Evolutionary conservation across 169 alveolate genomes (phyloP), one percentile per base, ranked within the genome.

Genomic region (Eimeria acervulina): DNA sequence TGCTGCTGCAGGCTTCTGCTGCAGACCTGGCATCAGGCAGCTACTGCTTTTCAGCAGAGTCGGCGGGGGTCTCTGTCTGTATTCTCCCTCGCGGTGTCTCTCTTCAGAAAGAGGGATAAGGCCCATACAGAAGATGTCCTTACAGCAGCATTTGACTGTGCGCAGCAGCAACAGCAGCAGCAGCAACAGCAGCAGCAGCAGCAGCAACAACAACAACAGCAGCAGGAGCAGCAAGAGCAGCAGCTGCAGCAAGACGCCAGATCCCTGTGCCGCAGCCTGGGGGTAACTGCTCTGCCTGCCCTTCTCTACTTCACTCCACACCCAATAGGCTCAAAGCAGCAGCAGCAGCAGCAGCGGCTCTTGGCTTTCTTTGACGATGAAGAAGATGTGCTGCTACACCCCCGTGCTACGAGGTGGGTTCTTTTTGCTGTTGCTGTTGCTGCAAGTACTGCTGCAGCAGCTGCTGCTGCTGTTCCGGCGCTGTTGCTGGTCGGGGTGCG

Each of bases 61-160:
- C 52, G 15, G 70, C 91, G 76, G 44, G 47, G 76, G 51, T 47
- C 76, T 51, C 76, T 83, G 38, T 83, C 91, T 28, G 31, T 83
- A 47, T 51, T 83, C 28, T 83, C 91, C 23, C 40, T 83, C n/a
- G 8, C 91, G 3, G 6, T 52, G 26, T 83, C 91, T 31, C 52
- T 83, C 6, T 83, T 83, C 47, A 26, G 23, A 23, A 83, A 55
- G 23, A 83, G 52, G 31, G n/a, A 19, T 55, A 83, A 83, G 52
- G 51, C 74, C 33, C 70, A 26, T 8, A 13, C 10, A 15, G 52
- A 44, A 38, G 38, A 19, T 51, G 76, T 83, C 13, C 47, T 51
- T 26, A 83, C 91, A 51, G 91, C 91, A 83, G 91, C 91, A 51
- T 83, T 83, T 83, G 91, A 83, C 31, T 83, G 91, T 76, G 76